Base-by-base conservation (phyloP, 352 stramenopile genomes). In the Globisporangium camurandrum region DNA sequence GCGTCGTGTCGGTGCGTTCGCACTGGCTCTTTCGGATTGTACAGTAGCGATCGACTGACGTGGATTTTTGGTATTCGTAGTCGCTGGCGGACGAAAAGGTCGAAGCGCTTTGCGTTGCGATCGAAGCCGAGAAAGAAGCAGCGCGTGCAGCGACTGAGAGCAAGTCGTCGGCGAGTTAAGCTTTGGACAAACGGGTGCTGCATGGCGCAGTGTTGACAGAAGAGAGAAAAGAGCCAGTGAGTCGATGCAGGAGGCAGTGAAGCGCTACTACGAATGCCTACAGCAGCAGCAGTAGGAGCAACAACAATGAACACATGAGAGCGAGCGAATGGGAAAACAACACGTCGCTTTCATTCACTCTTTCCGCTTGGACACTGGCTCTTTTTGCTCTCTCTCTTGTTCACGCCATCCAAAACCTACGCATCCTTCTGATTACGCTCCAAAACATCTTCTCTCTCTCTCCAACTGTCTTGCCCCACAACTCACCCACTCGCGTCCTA, bases 111-210 rank as follows among this genome's bases (percentile, higher is more conserved):
- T 93, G 82, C 53, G 61, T 71, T 64, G 62, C 83, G 57, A 89
- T 93, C 41, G 82, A 93, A 54, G 81, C 79, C 12, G 82, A 93
- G 62, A 90, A 91, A 66, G 82, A 93, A 45, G 82, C 75, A 11
- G 82, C 77, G 56, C 78, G 78, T 26, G 74, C 75, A 31, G 64
- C 72, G 48, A 78, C 73, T 31, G 80, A 93, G 59, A 86, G 65
- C 74, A 89, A 89, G 66, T 82, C 77, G 60, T 84, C 73, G 52
- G 61, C 66, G 28, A 59, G 27, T 27, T 59, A 49, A 53, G 26
- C 10, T n/a, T n/a, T n/a, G n/a, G n/a, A n/a, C n/a, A n/a, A n/a
- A n/a, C n/a, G n/a, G n/a, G n/a, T n/a, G n/a, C 42, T 14, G 12
- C 2, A 4, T 12, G 6, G 33, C 17, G 12, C 33, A 39, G 33